Evolutionary conservation across 352 stramenopile genomes (phyloP), one percentile per base, ranked within the genome.

Genomic region (Globisporangium abappressorium): DNA sequence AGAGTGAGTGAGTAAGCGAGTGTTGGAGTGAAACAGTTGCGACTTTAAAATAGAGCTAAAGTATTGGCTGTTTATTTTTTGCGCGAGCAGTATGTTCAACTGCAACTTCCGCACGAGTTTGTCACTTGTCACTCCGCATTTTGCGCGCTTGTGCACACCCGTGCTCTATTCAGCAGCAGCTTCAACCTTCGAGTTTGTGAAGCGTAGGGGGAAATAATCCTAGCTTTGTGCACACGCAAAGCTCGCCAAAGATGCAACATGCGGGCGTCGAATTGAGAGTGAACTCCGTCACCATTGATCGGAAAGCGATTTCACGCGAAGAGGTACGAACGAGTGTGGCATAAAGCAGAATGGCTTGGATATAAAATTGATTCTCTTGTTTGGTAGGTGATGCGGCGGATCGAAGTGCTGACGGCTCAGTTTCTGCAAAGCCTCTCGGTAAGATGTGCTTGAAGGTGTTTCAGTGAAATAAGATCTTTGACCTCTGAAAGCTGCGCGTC

Each of bases 381-480:
- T 26, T 26, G 24, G 24, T 26, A 26, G 82, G 73, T 92, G 41
- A 78, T 91, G 69, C 49, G 62, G 6, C 73, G 79, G 7, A 94
- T 94, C 49, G 87, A 92, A 66, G 49, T 57, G 22, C 68, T 92
- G 22, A 74, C 79, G 12, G 73, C 67, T 18, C 72, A 81, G n/a
- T 93, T 95, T 47, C 68, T 94, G 46, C 65, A 85, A 20, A 69
- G 70, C 49, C 55, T 91, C 56, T 76, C 73, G 61, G 85, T 90
- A 58, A 59, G 64, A 24, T 69, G 5, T 49, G 1, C 12, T 22
- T 38, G n/a, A 8, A 46, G 4, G 3, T 47, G 33, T 6, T 18
- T 18, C 5, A 6, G 4, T 28, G 12, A 28, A 36, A 15, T 28
- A 6, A 26, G 7, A 36, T 20, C 3, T n/a, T 30, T 61, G 38